Percentiles rank a stretch among this genome's conserved stretches.
Evolutionary conservation across 2,329 filamentous ascomycete genomes (phyloP).

Genomic region (Sporothrix schenckii): DNA sequence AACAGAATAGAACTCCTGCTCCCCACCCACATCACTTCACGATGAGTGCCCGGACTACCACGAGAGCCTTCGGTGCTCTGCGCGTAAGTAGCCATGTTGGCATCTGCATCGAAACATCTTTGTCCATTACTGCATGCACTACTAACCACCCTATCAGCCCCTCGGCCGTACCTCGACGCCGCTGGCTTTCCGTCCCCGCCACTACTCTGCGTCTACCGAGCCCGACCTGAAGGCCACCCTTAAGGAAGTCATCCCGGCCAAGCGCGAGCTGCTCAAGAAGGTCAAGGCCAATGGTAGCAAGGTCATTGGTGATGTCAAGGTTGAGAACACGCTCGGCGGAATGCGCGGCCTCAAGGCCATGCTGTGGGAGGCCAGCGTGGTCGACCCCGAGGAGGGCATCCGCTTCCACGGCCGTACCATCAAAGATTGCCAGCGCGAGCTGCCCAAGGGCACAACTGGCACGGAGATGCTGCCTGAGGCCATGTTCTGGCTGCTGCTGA

Average conservation of each 20-base stretch:
- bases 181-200: conserved; percentile 48
- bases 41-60: conserved; percentile 35
- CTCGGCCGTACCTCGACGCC: conserved; percentile 28
- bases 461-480: conserved; percentile 98
- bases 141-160: background rate
- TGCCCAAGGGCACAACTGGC: conserved; percentile 88
- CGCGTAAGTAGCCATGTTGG: conserved; percentile 31
- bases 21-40: background rate
- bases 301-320: conserved; percentile 86
- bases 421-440: conserved; percentile 92
- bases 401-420: conserved; percentile 97
- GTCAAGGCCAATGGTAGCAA: conserved; percentile 85
- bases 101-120: background rate
- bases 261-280: conserved; percentile 89
- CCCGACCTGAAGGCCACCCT: conserved; percentile 88
- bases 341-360: conserved; percentile 98
- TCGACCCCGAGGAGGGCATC: conserved; percentile 96
- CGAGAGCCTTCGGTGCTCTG: conserved; percentile 34
- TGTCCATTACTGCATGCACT: background rate
- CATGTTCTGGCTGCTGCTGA: conserved; percentile 99
- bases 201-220: conserved; percentile 75
- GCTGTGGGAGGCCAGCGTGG: conserved; percentile 97
- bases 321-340: conserved; percentile 90
- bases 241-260: conserved; percentile 81
- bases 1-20: background rate